Evolutionary conservation across 129 eudicot species (phyloP).

Genomic region (Glebionis coronaria): DNA sequence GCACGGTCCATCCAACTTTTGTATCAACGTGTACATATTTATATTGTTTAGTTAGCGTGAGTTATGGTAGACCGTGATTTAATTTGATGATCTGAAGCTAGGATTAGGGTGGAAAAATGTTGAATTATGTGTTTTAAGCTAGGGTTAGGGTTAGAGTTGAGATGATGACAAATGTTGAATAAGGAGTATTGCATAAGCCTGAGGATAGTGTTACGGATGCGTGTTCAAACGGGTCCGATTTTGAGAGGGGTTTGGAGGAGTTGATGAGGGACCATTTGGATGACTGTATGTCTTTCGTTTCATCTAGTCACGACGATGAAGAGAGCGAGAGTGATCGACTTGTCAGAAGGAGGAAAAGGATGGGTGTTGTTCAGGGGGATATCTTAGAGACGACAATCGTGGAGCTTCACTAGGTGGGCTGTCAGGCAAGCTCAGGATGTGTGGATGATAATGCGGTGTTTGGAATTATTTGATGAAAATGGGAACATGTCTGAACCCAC

Average conservation of each 20-base stretch:
- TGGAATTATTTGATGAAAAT: too few relatives aligned
- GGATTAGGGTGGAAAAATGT: conserved; percentile 13
- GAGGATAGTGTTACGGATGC: conserved; percentile 68
- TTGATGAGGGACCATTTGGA: conserved; percentile 79
- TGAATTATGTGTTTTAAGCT: conserved; percentile 18
- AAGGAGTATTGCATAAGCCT: conserved; percentile 68
- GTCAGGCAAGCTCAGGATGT: conserved; percentile 90
- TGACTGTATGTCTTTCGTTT: conserved; percentile 83
- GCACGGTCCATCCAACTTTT: too few relatives aligned
- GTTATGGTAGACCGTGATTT: conserved; percentile 29
- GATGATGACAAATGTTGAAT: conserved; percentile 60
- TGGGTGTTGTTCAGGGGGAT: conserved; percentile 85
- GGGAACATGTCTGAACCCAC: too few relatives aligned
- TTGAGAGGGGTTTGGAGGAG: conserved; percentile 87
- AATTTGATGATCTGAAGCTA: conserved; percentile 11
- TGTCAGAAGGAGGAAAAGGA: conserved; percentile 80
- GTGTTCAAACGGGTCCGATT: conserved; percentile 45
- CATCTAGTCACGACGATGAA: conserved; percentile 75
- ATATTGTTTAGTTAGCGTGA: neutral
- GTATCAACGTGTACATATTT: too few relatives aligned
- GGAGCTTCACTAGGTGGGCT: conserved; percentile 82
- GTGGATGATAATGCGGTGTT: too few relatives aligned
- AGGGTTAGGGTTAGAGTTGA: conserved; percentile 34
- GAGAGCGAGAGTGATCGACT: conserved; percentile 59
- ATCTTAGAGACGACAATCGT: conserved; percentile 83